Conservation (phyloP, 768 basidiomycete species). For the Kwoniella bestiolae region DNA sequence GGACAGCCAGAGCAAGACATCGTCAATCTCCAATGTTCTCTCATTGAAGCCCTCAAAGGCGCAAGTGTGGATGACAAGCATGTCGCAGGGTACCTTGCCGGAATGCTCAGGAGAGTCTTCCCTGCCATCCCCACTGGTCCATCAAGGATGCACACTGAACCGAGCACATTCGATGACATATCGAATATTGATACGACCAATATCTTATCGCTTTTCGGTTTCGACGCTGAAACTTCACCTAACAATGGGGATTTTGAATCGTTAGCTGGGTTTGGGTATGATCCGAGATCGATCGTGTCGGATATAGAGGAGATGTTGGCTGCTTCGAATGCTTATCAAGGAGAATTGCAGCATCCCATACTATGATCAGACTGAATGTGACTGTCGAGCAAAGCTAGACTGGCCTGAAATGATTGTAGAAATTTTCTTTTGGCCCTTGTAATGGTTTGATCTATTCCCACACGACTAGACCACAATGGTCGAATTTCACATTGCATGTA, state of each 20-base stretch:
- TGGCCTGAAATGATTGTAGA: too few relatives aligned
- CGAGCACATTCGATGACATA: background rate
- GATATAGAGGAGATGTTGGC: slow-evolving; percentile 7
- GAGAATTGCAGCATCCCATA: background rate
- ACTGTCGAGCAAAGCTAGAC: too few relatives aligned
- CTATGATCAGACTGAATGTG: background rate
- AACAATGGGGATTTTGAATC: background rate
- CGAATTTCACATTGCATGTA: too few relatives aligned
- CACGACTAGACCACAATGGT: too few relatives aligned
- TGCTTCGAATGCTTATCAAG: background rate
- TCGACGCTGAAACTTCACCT: background rate
- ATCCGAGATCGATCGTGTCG: slow-evolving; percentile 10
- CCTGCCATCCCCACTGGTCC: slow-evolving; percentile 1
- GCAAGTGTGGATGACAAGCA: slow-evolving; percentile 10
- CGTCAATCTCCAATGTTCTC: background rate
- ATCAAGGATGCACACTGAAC: background rate
- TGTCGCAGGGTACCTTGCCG: slow-evolving; percentile 1
- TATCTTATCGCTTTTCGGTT: slow-evolving; percentile 3
- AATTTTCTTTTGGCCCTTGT: too few relatives aligned
- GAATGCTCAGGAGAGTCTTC: background rate
- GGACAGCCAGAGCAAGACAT: slow-evolving; percentile 8
- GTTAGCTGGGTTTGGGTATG: slow-evolving; percentile 6
- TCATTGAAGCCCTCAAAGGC: background rate
- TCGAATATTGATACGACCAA: background rate
- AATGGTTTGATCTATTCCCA: too few relatives aligned